These are phyloP conservation scores for Penicillium samsonianum DNA, from an alignment of 495 filamentous ascomycete species.

Conservation along the genomic window DNA sequence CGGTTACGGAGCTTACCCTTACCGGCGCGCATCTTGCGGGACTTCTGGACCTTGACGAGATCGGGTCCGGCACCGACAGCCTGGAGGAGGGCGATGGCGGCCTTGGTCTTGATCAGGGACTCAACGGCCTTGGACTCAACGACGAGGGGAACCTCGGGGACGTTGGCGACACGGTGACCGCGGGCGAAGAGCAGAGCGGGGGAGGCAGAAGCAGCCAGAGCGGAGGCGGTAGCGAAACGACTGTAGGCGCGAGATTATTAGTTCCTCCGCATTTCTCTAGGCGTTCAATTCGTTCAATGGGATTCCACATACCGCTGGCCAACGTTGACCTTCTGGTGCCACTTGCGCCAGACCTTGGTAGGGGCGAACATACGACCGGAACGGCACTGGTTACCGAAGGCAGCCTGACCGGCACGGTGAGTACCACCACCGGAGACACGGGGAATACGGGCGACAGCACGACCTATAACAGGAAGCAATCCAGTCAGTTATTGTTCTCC, in stretches of 20 bases:
- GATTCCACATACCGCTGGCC: constrained; percentile 73
- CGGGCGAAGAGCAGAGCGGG: constrained; percentile 93
- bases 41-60: constrained; percentile 88
- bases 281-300: background rate
- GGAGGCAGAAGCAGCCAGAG: constrained; percentile 92
- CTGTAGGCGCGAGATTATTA: constrained; percentile 39
- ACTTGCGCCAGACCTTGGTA: constrained; percentile 99
- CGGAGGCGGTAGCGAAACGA: constrained; percentile 96
- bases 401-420: constrained; percentile 99
- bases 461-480: constrained; percentile 58
- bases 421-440: constrained; percentile 99
- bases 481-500: constrained; percentile 26
- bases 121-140: constrained; percentile 86
- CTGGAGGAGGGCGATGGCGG: constrained; percentile 81
- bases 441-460: constrained; percentile 99
- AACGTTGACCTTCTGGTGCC: constrained; percentile 99
- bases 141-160: constrained; percentile 96
- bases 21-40: constrained; percentile 91
- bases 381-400: constrained; percentile 99
- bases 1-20: constrained; percentile 97
- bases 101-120: constrained; percentile 83
- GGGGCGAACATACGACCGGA: constrained; percentile 99
- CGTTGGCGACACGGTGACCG: constrained; percentile 88
- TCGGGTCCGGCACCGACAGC: constrained; percentile 87
- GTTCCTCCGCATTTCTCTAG: constrained; percentile 21